phyloP scores from a whole-genome alignment of 2,329 filamentous ascomycete species.

The Nigrospora oryzae region DNA sequence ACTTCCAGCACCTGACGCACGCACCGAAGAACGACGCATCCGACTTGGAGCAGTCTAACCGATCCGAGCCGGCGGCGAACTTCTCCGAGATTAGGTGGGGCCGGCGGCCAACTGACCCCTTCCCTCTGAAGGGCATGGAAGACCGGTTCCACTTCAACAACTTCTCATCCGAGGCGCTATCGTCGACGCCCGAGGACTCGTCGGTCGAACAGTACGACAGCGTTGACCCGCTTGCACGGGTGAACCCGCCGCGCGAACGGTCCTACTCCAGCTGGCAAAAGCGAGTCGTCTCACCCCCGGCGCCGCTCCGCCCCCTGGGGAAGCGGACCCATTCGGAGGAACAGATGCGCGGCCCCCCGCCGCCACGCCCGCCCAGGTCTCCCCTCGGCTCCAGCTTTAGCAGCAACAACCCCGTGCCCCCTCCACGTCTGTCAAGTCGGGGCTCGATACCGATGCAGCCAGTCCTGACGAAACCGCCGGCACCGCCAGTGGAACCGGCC shows the following conservation, averaged over 20 bases:
- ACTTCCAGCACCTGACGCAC: conserved; percentile 59
- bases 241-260: background rate
- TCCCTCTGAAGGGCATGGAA: conserved; percentile 24
- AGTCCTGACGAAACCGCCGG: too few relatives aligned
- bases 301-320: conserved; percentile 25
- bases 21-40: conserved; percentile 41
- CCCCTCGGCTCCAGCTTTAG: conserved; percentile 27
- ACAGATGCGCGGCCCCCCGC: conserved; percentile 35
- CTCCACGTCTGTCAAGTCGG: conserved; percentile 46
- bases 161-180: conserved; percentile 36
- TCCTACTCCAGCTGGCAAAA: background rate
- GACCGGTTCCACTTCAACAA: conserved; percentile 37
- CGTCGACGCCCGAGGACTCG: conserved; percentile 11
- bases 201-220: conserved; percentile 11
- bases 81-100: conserved; percentile 30
- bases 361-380: conserved; percentile 42
- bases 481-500: too few relatives aligned
- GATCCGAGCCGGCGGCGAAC: conserved; percentile 32
- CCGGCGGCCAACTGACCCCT: conserved; percentile 23
- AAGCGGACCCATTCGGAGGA: conserved; percentile 41
- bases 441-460: conserved; percentile 25
- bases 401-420: conserved; percentile 35
- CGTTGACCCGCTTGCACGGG: background rate
- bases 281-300: conserved; percentile 13
- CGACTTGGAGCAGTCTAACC: conserved; percentile 28